Base-by-base conservation (phyloP, 164 flowering plant species). In the Hamamelis virginiana region DNA sequence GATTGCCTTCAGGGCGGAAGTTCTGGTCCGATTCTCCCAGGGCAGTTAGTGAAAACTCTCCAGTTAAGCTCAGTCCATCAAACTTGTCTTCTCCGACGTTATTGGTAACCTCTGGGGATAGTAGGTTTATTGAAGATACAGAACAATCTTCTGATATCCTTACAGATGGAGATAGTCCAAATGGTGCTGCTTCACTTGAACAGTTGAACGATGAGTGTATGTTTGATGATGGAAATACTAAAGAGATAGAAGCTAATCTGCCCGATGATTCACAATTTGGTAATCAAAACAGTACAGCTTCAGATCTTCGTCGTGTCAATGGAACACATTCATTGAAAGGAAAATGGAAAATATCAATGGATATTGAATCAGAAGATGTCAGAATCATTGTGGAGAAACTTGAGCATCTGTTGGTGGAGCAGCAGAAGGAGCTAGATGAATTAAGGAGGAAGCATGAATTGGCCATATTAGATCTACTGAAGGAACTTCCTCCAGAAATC, bases 1-100 rank as follows among this genome's bases (percentile, higher is more conserved):
- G 81, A 72, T 65, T 85, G 59, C 89, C 95, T 53, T 91, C 96
- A 14, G 97, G 99, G 51, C 82, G 90, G 9, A 87, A 66, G 71
- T 89, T 83, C 65, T 92, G 96, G 97, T 84, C 82, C 13, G 91
- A 87, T 72, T 88, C 92, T 12, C 89, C 93, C 44, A 90, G 77
- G 80, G 80, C 50, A 25, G 18, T 46, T 22, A 80, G 77, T 73
- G 82, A 73, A 57, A 67, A 62, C 69, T 87, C 91, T 62, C 94
- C 90, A 18, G 25, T 65, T n/a, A 77, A 25, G 65, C 75, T 70
- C 51, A 73, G 70, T 18, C 79, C 50, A n/a, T 71, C 87, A 69
- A 81, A 76, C 69, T 50, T 76, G 53, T 74, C 80, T 58, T 76
- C 78, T 45, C 72, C 44, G 14, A 33, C 27, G 11, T 82, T 69